A percentile compares a stretch with the other conserved stretches of the same genome.
Conservation (phyloP, 2,329 filamentous ascomycete genomes). For the Ampelomyces quisqualis region DNA sequence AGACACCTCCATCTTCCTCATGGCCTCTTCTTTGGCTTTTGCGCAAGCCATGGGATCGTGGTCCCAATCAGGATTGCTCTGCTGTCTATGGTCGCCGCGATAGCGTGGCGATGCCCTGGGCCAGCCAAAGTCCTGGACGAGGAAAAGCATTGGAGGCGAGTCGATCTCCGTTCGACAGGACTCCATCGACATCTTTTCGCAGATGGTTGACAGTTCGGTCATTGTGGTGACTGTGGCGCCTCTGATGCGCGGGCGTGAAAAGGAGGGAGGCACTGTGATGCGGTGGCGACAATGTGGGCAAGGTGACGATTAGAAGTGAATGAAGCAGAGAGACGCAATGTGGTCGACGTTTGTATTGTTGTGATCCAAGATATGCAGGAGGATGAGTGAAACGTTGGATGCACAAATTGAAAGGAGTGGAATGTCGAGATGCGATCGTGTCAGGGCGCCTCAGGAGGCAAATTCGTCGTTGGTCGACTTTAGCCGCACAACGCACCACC, state of each 20-base stretch:
- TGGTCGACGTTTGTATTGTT: too few relatives aligned
- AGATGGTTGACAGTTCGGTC: constrained; percentile 14
- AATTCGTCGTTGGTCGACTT: too few relatives aligned
- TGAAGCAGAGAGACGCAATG: neutral
- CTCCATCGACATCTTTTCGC: constrained; percentile 14
- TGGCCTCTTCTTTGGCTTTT: constrained; percentile 21
- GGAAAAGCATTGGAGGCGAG: constrained; percentile 8
- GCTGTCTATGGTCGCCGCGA: constrained; percentile 28
- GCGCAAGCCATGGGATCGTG: constrained; percentile 26
- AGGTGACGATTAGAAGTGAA: neutral
- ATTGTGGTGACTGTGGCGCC: constrained; percentile 8
- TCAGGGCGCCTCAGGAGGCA: too few relatives aligned
- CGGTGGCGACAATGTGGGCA: neutral
- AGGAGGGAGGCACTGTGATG: neutral
- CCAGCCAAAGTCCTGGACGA: constrained; percentile 29
- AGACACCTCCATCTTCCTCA: constrained; percentile 26
- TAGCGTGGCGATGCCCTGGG: constrained; percentile 24
- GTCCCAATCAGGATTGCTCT: constrained; percentile 29
- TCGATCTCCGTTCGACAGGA: constrained; percentile 1
- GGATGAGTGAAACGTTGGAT: too few relatives aligned
- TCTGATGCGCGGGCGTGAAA: constrained; percentile 6
- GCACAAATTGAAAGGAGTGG: too few relatives aligned
- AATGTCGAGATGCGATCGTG: too few relatives aligned
- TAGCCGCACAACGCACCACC: too few relatives aligned
- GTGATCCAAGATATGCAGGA: too few relatives aligned